phyloP scores from a whole-genome alignment of 164 flowering plant genomes.

The Tetracentron sinense region DNA sequence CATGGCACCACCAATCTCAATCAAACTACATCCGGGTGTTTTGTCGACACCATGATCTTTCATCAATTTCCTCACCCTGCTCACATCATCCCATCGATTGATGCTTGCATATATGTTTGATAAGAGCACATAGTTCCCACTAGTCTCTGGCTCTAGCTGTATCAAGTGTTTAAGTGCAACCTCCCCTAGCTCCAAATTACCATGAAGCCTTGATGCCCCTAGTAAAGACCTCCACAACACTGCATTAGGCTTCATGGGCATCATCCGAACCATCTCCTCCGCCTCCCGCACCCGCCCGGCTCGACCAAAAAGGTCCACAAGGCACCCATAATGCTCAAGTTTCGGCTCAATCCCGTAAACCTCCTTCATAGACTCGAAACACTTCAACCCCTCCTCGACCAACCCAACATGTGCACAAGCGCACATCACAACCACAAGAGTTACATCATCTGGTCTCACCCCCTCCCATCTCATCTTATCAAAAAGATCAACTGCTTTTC shows the following conservation, averaged over 20 bases:
- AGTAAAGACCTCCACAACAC: constrained; percentile 58
- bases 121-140: constrained; percentile 60
- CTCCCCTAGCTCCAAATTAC: constrained; percentile 44
- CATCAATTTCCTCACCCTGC: constrained; percentile 36
- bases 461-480: constrained; percentile 37
- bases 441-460: constrained; percentile 45
- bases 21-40: constrained; percentile 41
- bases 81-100: constrained; percentile 39
- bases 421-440: constrained; percentile 42
- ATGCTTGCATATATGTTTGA: constrained; percentile 51
- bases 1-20: constrained; percentile 34
- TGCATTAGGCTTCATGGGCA: constrained; percentile 68
- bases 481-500: constrained; percentile 40
- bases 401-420: constrained; percentile 60
- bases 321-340: too few species aligned
- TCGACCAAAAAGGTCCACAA: constrained; percentile 64
- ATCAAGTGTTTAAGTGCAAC: constrained; percentile 37
- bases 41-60: constrained; percentile 35
- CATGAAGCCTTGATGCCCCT: constrained; percentile 55
- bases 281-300: constrained; percentile 53
- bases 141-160: constrained; percentile 49
- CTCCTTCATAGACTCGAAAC: constrained; percentile 41
- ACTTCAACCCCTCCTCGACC: constrained; percentile 42
- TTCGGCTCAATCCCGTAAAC: constrained; percentile 42
- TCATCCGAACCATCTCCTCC: constrained; percentile 23